Percentiles rank a stretch among this genome's conserved stretches.
Evolutionary conservation across 108 stramenopile species (phyloP).

Genomic region (Cyclotella sp.): DNA sequence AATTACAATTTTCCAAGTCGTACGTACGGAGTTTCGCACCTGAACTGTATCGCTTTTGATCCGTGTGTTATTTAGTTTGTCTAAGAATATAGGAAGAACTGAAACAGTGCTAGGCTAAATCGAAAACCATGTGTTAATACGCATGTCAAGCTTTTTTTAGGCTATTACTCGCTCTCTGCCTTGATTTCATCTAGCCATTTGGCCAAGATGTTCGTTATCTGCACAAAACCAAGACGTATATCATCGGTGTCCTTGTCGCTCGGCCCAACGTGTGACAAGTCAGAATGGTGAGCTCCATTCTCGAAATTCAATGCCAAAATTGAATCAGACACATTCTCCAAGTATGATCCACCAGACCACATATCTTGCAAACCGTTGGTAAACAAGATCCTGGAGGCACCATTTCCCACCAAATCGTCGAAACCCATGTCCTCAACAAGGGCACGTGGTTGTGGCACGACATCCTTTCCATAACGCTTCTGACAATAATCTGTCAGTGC

Average conservation of each 20-base stretch:
- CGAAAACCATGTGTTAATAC: too few relatives aligned
- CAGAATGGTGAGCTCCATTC: conserved; percentile 85
- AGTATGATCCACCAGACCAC: conserved; percentile 58
- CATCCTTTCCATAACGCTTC: conserved; percentile 58
- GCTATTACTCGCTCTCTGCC: conserved; percentile 1
- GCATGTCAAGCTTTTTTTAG: too few relatives aligned
- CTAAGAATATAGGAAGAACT: background rate
- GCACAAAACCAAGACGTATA: conserved; percentile 62
- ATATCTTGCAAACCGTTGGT: conserved; percentile 76
- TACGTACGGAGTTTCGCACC: background rate
- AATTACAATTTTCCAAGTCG: conserved; percentile 14
- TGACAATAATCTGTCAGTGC: conserved; percentile 63
- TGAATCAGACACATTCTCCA: conserved; percentile 53
- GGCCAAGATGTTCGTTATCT: conserved; percentile 57
- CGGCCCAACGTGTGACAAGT: conserved; percentile 63
- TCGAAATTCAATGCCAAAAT: conserved; percentile 75
- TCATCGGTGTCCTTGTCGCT: conserved; percentile 71
- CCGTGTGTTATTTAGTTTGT: background rate
- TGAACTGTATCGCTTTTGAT: conserved; percentile 1
- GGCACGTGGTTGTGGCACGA: conserved; percentile 61
- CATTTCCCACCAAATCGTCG: conserved; percentile 55
- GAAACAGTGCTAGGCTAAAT: background rate
- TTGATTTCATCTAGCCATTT: conserved; percentile 63
- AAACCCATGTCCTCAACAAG: conserved; percentile 64
- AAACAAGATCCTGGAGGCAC: conserved; percentile 68